Conservation (phyloP, 2,329 filamentous ascomycete genomes). For the Bipolaris zeicola region DNA sequence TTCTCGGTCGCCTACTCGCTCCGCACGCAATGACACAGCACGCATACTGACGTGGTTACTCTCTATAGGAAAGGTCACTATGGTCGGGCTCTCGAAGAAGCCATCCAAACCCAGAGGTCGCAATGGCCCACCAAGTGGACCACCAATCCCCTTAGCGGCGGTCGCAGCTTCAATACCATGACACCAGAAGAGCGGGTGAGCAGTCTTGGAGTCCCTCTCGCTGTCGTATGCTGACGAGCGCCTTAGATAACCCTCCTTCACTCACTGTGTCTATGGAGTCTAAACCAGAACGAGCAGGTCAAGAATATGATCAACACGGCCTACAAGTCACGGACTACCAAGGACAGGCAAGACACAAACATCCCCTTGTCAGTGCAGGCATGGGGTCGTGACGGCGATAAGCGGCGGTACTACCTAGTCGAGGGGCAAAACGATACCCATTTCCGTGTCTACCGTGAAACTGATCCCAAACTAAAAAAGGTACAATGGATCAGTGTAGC, state of each 20-base stretch:
- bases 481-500: conserved; percentile 94
- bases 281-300: conserved; percentile 84
- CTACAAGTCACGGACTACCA: conserved; percentile 71
- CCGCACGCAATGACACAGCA: background rate
- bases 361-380: conserved; percentile 88
- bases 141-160: conserved; percentile 81
- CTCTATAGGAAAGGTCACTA: conserved; percentile 81
- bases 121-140: conserved; percentile 91
- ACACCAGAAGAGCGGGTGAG: conserved; percentile 77
- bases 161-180: conserved; percentile 82
- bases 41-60: conserved; percentile 41
- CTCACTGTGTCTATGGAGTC: conserved; percentile 83
- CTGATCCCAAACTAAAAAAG: conserved; percentile 76
- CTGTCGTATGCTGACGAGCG: conserved; percentile 24
- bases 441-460: conserved; percentile 93
- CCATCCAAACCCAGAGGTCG: conserved; percentile 78
- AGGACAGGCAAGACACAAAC: conserved; percentile 77
- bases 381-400: conserved; percentile 88
- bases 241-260: conserved; percentile 79
- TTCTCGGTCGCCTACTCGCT: conserved; percentile 27
- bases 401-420: conserved; percentile 89
- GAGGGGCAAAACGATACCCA: conserved; percentile 93
- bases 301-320: conserved; percentile 81
- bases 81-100: conserved; percentile 90
- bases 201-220: conserved; percentile 1